Evolutionary conservation across 805 yeast species (phyloP), one percentile per base, ranked within the genome.

Genomic region (Middelhovenomyces tepae): DNA sequence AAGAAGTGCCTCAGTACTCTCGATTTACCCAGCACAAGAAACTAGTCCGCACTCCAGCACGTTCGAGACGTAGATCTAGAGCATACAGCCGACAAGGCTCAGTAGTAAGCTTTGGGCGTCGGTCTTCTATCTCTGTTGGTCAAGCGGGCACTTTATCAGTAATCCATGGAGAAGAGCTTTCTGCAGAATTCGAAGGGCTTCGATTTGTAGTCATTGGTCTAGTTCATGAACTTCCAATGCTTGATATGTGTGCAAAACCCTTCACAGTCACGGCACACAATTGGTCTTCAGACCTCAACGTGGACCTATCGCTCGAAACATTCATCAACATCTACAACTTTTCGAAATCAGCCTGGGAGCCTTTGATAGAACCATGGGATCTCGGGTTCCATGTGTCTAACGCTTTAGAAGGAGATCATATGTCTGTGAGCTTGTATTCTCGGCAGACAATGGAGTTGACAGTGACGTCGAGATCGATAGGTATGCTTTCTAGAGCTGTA

Each of bases 341-440:
- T 53, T 73, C 95, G 0, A 73, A 81, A 40, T 85, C 95, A 0
- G 71, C 85, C 1, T 87, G 96, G 97, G 97, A 91, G 48, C 96
- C 98, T 0, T 61, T 91, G 28, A 54, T 91, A 31, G 98, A 91
- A 49, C 78, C 89, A 0, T 81, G 94, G 82, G 78, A 84, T 5
- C 63, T 89, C 32, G 75, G 84, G 0, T 57, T 83, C 8, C 84
- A 81, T 51, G 73, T 80, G 2, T 64, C 82, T 1, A 71, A 69
- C 34, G 37, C 48, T 7, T 32, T 43, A 7, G 64, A 62, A 9
- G 68, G 73, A 1, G 65, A 66, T 4, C 62, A 69, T 4, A 62
- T 71, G 13, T 47, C 67, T 22, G 63, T 89, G 28, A 87, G 84
- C 47, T 60, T 91, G 4, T 71, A 73, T n/a, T 78, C 95, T 0